phyloP scores from a whole-genome alignment of 2,329 filamentous ascomycete species.

The Beauveria pseudobassiana region DNA sequence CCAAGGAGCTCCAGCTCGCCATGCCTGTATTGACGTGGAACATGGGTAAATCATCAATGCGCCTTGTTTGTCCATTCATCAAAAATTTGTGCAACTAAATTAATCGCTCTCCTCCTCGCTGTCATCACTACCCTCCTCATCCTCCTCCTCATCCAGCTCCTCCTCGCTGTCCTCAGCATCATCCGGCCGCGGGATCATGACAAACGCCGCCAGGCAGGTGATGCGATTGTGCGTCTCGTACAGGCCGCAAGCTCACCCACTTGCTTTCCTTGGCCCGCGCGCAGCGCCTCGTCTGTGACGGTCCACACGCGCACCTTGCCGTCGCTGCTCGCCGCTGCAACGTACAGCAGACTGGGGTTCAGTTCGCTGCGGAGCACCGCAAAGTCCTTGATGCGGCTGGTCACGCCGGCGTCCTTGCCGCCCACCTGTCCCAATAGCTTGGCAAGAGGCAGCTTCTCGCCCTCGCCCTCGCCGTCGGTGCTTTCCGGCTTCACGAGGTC shows the following conservation, averaged over 20 bases:
- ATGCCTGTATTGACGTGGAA: no score
- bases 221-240: constrained; percentile 85
- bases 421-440: constrained; percentile 70
- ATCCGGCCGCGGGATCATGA: constrained; percentile 66
- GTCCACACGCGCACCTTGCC: constrained; percentile 76
- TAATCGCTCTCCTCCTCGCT: constrained; percentile 25
- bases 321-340: constrained; percentile 76
- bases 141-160: constrained; percentile 34
- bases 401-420: constrained; percentile 59
- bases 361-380: constrained; percentile 46
- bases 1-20: no score
- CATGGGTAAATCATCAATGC: not conserved
- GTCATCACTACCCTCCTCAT: constrained; percentile 27
- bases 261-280: constrained; percentile 21
- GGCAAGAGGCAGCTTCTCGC: constrained; percentile 44
- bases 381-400: constrained; percentile 83
- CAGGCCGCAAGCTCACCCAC: constrained; percentile 63
- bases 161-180: constrained; percentile 52
- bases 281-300: constrained; percentile 39
- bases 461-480: constrained; percentile 27
- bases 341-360: constrained; percentile 36
- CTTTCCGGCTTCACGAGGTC: constrained; percentile 32
- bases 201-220: constrained; percentile 79
- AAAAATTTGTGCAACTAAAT: not conserved
- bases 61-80: not conserved